Evolutionary conservation across 2,329 filamentous ascomycete species (phyloP).

Genomic region (Cladophialophora chaetospira): DNA sequence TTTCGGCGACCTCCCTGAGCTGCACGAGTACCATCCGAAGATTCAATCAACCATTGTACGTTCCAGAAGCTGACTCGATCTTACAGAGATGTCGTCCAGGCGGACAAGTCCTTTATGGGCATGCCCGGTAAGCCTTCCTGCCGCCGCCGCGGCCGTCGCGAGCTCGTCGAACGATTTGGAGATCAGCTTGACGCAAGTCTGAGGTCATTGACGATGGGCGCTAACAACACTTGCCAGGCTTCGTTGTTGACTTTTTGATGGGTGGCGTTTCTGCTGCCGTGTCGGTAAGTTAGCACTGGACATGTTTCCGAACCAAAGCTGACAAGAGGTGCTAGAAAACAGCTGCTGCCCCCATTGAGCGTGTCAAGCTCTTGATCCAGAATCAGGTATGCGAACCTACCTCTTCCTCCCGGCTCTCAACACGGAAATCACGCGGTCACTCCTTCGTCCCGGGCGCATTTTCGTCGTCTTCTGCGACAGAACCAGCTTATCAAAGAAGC

Average conservation of each 20-base stretch:
- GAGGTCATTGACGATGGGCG: conserved; percentile 8
- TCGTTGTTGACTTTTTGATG: conserved; percentile 99
- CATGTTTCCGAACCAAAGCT: conserved; percentile 11
- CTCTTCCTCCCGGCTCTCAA: not conserved
- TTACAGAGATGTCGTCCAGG: conserved; percentile 48
- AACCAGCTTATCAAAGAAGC: conserved; percentile 16
- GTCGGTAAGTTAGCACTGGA: conserved; percentile 57
- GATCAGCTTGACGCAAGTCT: conserved; percentile 3
- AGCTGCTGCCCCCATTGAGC: conserved; percentile 98
- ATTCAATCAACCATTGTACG: not conserved
- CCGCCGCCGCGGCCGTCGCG: conserved; percentile 1
- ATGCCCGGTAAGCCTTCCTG: conserved; percentile 11
- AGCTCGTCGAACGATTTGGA: conserved; percentile 1
- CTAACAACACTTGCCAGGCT: conserved; percentile 55
- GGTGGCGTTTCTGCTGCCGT: conserved; percentile 99
- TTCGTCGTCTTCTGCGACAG: not conserved
- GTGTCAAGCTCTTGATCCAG: conserved; percentile 99
- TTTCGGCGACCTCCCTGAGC: conserved; percentile 2
- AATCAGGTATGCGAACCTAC: conserved; percentile 79
- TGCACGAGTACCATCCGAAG: conserved; percentile 1
- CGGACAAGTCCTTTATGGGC: conserved; percentile 56
- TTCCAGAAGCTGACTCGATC: not conserved
- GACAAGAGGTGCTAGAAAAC: conserved; percentile 65
- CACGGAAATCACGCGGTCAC: not conserved
- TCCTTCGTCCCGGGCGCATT: conserved; percentile 7